Evolutionary conservation across 495 filamentous ascomycete species (phyloP), one percentile per base, ranked within the genome.

Genomic region (Aspergillus coremiiformis): DNA sequence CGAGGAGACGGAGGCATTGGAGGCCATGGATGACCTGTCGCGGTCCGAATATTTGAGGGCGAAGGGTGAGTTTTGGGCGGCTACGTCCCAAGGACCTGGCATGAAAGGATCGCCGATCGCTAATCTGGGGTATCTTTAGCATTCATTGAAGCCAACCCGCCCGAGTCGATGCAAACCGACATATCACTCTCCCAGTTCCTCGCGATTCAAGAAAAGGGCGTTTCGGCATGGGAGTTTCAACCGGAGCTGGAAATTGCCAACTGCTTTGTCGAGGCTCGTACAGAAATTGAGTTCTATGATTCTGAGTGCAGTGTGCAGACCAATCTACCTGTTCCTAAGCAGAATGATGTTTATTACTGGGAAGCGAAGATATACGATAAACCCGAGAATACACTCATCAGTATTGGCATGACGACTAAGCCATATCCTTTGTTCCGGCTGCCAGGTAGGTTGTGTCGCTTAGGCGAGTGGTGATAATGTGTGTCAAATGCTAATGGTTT

Each of bases 261-360:
- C 69, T 97, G 94, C 66, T 98, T 98, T 65, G 93, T 98, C 41
- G 90, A 98, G 72, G 92, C 67, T 17, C 80, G 94, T 57, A 98
- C 93, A 2, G 93, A 98, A 67, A 93, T 98, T 49, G 93, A 98
- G 64, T 98, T 98, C 73, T 97, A 93, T 59, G 93, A 98, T 66
- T 89, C 88, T 10, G 94, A 93, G 66, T 97, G 93, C 70, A 95
- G 89, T 63, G 94, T 97, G 44, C 88, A 96, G 76, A 95, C 86
- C 67, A 98, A 98, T 58, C 71, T 98, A 33, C 93, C 93, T 0
- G 85, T 98, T 30, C 93, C 93, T 20, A 98, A 98, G 66, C 93
- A 98, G 64, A 97, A 98, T 60, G 93, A 98, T 64, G 91, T 96
- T 12, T 97, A 97, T 63, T 98, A 98, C 66, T 98, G 93, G 93